Conservation (phyloP, 2,329 filamentous ascomycete genomes). For the Remersonia thermophila region DNA sequence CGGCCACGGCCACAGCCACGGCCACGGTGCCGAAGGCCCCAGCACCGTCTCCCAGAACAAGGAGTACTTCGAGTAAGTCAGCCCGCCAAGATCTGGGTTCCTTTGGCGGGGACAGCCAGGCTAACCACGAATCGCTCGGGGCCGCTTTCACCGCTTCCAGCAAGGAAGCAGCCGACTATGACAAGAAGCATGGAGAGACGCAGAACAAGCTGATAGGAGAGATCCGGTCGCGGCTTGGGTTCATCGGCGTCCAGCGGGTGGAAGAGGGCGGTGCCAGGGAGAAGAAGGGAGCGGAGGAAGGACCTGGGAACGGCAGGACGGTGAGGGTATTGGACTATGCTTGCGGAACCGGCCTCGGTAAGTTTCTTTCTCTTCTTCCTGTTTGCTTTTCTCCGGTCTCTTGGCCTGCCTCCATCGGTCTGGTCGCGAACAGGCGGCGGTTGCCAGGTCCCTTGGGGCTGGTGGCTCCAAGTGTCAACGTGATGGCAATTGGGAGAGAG, state of each 20-base stretch:
- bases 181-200: constrained; percentile 41
- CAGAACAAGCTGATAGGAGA: constrained; percentile 41
- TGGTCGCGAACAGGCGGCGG: too few relatives aligned
- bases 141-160: constrained; percentile 22
- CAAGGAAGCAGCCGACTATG: constrained; percentile 41
- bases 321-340: constrained; percentile 61
- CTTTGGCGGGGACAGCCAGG: neutral
- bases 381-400: neutral
- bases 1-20: constrained; percentile 2
- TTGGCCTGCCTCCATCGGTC: too few relatives aligned
- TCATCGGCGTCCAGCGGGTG: constrained; percentile 49
- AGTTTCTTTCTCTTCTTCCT: constrained; percentile 4
- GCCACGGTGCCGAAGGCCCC: neutral
- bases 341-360: constrained; percentile 38
- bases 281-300: constrained; percentile 6
- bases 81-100: neutral
- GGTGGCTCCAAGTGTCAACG: too few relatives aligned
- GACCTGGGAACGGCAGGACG: constrained; percentile 15
- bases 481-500: too few relatives aligned
- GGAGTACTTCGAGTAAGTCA: constrained; percentile 31
- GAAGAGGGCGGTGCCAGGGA: constrained; percentile 26
- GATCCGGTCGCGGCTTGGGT: constrained; percentile 40
- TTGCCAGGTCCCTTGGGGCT: too few relatives aligned
- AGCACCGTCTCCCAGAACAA: constrained; percentile 21
- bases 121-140: neutral